Conservation (phyloP, 257 asterid species). For the Fraxinus anomala region DNA sequence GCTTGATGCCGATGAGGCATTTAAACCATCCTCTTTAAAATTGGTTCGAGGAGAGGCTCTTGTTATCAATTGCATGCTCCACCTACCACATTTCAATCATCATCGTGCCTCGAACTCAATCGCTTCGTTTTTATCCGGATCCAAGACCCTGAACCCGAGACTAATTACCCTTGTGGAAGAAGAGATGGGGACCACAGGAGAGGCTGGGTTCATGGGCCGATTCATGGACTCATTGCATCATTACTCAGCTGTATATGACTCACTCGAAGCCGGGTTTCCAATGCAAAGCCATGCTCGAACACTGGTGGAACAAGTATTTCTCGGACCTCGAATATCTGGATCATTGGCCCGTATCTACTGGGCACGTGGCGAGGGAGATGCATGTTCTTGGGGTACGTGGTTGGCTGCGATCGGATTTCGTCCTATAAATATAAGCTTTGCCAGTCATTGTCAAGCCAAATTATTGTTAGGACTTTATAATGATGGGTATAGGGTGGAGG, state of each 20-base stretch:
- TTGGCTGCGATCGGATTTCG: conserved; percentile 47
- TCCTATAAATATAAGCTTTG: conserved; percentile 53
- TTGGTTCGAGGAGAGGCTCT: conserved; percentile 71
- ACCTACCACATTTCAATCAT: conserved; percentile 63
- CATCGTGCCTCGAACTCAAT: conserved; percentile 66
- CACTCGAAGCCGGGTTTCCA: conserved; percentile 79
- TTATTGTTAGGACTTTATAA: conserved; percentile 64
- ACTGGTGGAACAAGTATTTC: conserved; percentile 63
- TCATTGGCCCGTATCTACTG: conserved; percentile 56
- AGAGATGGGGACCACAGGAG: conserved; percentile 38
- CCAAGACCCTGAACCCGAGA: conserved; percentile 55
- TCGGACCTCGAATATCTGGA: conserved; percentile 63
- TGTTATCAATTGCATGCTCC: conserved; percentile 69
- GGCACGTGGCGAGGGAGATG: conserved; percentile 34
- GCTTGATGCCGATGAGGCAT: conserved; percentile 60
- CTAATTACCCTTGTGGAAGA: conserved; percentile 73
- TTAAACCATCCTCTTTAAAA: conserved; percentile 56
- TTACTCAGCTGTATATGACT: conserved; percentile 65
- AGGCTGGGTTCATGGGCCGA: conserved; percentile 61
- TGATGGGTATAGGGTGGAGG: conserved; percentile 82
- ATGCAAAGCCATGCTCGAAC: conserved; percentile 62
- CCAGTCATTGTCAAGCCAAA: conserved; percentile 80
- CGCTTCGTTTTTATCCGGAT: conserved; percentile 57
- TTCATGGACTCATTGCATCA: conserved; percentile 74
- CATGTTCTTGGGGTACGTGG: conserved; percentile 61